Evolutionary conservation across 116 monocot species (phyloP).

Genomic region (Phalaenopsis hybrid): DNA sequence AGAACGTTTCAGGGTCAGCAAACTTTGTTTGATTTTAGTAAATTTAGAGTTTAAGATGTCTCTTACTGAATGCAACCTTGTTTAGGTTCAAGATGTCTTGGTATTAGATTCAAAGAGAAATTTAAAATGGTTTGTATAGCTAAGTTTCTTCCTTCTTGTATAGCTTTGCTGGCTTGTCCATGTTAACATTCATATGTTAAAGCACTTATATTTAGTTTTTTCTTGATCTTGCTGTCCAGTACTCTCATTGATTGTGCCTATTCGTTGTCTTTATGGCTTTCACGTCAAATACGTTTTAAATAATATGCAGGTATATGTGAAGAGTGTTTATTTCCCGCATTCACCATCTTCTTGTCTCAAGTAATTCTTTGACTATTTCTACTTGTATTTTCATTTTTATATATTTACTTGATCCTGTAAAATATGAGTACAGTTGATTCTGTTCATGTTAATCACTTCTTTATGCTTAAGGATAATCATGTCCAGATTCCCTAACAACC

Average conservation of each 20-base stretch:
- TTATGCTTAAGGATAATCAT: not conserved
- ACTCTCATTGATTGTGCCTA: not conserved
- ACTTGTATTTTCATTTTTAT: not conserved
- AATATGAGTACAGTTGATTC: not conserved
- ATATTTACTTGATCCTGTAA: not conserved
- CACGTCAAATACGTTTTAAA: not conserved
- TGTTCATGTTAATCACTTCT: conserved; percentile 3
- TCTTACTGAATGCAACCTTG: not conserved
- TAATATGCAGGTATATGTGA: conserved; percentile 5
- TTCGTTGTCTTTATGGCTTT: not conserved
- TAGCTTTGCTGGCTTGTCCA: not conserved
- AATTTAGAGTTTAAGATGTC: not conserved
- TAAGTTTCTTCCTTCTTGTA: not conserved
- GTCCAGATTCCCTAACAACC: not conserved
- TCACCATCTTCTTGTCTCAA: conserved; percentile 7
- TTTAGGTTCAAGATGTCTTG: not conserved
- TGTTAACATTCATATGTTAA: not conserved
- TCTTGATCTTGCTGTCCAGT: not conserved
- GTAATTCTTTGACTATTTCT: not conserved
- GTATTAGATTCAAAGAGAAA: not conserved
- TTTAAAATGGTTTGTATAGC: not conserved
- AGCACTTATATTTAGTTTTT: not conserved
- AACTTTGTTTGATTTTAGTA: not conserved
- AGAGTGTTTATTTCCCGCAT: conserved; percentile 4
- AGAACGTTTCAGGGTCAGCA: not conserved